A percentile compares a stretch with the other conserved stretches of the same genome.
phyloP scores from a whole-genome alignment of 2,329 filamentous ascomycete genomes.

The Capronia coronata region DNA sequence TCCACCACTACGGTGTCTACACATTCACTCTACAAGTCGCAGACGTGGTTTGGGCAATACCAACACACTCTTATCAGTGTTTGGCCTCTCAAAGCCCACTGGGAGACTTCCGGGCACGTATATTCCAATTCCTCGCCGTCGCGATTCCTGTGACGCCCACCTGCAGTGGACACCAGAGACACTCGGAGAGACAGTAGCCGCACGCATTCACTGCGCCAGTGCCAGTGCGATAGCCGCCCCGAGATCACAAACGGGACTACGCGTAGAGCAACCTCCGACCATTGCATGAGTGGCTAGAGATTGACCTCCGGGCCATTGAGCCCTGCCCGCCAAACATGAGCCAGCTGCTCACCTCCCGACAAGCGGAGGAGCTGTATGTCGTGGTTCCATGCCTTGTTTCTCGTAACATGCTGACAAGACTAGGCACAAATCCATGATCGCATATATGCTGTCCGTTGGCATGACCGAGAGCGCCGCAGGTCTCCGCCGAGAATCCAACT shows the following conservation, averaged over 20 bases:
- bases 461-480: constrained; percentile 63
- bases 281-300: constrained; percentile 15
- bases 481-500: constrained; percentile 68
- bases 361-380: constrained; percentile 82
- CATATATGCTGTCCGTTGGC: constrained; percentile 71
- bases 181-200: no score
- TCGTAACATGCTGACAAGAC: constrained; percentile 22
- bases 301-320: constrained; percentile 6
- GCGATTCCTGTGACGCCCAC: not conserved
- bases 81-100: not conserved
- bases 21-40: not conserved
- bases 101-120: not conserved
- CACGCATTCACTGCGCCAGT: no score
- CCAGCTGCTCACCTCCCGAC: constrained; percentile 67
- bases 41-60: not conserved
- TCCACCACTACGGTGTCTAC: not conserved
- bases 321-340: constrained; percentile 49
- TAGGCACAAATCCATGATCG: constrained; percentile 90
- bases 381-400: constrained; percentile 2
- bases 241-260: not conserved
- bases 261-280: not conserved
- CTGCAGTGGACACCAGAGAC: no score
- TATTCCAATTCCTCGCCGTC: not conserved
- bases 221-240: no score
- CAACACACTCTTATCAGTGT: not conserved